Percentiles rank a stretch among this genome's conserved stretches.
These are phyloP conservation scores for Penicillium sp. DNA, from an alignment of 2,329 filamentous ascomycete genomes.

Conservation along the genomic window DNA sequence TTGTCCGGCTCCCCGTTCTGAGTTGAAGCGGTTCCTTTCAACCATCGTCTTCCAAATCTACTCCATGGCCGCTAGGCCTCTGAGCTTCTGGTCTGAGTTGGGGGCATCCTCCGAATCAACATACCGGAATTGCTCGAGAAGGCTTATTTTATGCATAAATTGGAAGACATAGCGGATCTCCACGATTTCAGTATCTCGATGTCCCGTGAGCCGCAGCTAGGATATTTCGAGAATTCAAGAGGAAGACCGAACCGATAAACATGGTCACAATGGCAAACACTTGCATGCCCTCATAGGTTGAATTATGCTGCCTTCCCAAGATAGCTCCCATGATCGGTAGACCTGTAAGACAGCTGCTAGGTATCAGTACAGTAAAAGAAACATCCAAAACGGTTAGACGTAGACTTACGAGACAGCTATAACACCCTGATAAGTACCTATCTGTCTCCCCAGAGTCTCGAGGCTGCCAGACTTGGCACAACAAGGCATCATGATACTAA, in stretches of 20 bases:
- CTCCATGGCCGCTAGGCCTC: too few species aligned
- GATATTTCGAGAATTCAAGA: not conserved
- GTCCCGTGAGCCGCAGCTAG: not conserved
- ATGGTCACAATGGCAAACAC: not conserved
- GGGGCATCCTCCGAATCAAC: too few species aligned
- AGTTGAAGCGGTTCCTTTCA: too few species aligned
- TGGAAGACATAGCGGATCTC: too few species aligned
- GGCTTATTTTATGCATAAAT: too few species aligned
- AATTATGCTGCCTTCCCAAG: not conserved
- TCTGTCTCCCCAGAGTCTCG: constrained; percentile 35
- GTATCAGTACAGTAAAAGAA: not conserved
- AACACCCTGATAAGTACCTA: constrained; percentile 30
- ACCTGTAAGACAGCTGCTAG: not conserved
- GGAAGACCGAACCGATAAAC: not conserved
- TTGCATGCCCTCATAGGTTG: not conserved
- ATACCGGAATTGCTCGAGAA: too few species aligned
- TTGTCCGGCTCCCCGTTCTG: too few species aligned
- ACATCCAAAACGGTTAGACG: not conserved
- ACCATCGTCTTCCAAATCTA: too few species aligned
- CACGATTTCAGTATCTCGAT: not conserved
- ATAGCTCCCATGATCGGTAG: constrained; percentile 1
- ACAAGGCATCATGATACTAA: constrained; percentile 32
- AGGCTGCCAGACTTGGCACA: constrained; percentile 29
- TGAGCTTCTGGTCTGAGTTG: too few species aligned
- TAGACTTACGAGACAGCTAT: constrained; percentile 16